Percentiles rank a stretch among this genome's conserved stretches.
phyloP scores from a whole-genome alignment of 73 alveolate species.

The Tetrahymena malaccensis region DNA sequence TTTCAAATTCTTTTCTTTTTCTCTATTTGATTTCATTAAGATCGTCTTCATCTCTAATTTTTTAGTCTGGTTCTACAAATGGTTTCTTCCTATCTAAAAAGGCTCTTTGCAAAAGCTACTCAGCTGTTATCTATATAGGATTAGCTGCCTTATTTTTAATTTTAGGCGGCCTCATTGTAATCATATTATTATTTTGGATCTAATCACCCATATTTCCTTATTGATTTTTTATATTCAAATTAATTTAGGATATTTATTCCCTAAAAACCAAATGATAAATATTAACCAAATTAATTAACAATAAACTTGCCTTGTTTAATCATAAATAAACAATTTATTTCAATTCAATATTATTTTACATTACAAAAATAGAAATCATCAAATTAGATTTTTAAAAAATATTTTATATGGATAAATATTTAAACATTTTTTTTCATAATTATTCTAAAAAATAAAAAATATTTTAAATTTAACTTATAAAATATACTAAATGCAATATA shows the following conservation, averaged over 20 bases:
- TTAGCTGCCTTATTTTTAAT: conserved; percentile 89
- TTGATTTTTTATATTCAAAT: neutral
- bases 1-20: conserved; percentile 88
- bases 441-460: too few species aligned
- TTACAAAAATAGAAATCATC: neutral
- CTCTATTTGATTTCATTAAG: conserved; percentile 86
- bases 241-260: neutral
- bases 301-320: neutral
- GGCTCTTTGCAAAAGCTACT: conserved; percentile 92
- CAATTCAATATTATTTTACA: too few species aligned
- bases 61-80: conserved; percentile 66
- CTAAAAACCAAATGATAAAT: neutral
- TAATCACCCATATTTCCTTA: neutral
- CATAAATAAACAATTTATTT: too few species aligned
- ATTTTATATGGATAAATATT: too few species aligned
- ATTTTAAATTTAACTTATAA: too few species aligned
- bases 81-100: conserved; percentile 90
- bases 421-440: too few species aligned
- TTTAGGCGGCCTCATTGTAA: conserved; percentile 68
- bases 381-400: too few species aligned
- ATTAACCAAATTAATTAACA: too few species aligned
- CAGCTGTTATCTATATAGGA: conserved; percentile 95
- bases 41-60: conserved; percentile 92
- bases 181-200: neutral
- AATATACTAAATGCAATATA: too few species aligned